Base-by-base conservation (phyloP, 352 stramenopile species). In the Globisporangium alternatum region DNA sequence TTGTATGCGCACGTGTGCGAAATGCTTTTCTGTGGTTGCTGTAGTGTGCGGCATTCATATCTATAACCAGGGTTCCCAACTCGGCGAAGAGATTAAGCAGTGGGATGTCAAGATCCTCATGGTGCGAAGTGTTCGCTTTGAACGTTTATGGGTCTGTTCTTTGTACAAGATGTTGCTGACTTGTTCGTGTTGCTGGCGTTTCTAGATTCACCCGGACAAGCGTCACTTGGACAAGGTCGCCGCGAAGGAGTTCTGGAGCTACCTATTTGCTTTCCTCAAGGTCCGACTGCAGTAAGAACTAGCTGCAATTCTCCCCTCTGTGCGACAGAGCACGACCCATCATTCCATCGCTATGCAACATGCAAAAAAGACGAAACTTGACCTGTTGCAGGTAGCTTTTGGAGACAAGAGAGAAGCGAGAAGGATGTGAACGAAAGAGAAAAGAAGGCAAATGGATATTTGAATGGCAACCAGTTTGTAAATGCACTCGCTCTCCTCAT, bases 71-170 rank as follows among this genome's bases (percentile, higher is more conserved):
- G 87, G 87, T 12, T 88, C 87, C 0, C 76, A 91, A 59, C 73
- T 96, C 8, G 82, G 73, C 53, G 71, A 88, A 7, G 87, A 96
- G 6, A 90, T 96, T 70, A 94, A 96, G 71, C 86, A 95, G 59
- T 96, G 88, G 88, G 88, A 96, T 67, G 88, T 96, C 54, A 93
- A 93, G 68, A 85, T 96, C 64, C 71, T 94, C n/a, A 96, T 96
- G 88, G 80, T 91, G 68, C 52, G 69, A 25, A 7, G 4, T 22
- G 1, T 13, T 62, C 44, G 2, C 41, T 53, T 10, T 17, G n/a
- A 39, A 31, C 15, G 28, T 15, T 41, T 10, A 41, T 41, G n/a
- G 60, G 13, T 45, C 39, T 5, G 2, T 45, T 6, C n/a, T 17
- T 45, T 45, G n/a, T n/a, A n/a, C 39, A 5, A 45, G 13, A 43